Percentiles rank a stretch among this genome's conserved stretches.
Conservation (phyloP, 139 green algal genomes). For the Pedinophyceae sp. region DNA sequence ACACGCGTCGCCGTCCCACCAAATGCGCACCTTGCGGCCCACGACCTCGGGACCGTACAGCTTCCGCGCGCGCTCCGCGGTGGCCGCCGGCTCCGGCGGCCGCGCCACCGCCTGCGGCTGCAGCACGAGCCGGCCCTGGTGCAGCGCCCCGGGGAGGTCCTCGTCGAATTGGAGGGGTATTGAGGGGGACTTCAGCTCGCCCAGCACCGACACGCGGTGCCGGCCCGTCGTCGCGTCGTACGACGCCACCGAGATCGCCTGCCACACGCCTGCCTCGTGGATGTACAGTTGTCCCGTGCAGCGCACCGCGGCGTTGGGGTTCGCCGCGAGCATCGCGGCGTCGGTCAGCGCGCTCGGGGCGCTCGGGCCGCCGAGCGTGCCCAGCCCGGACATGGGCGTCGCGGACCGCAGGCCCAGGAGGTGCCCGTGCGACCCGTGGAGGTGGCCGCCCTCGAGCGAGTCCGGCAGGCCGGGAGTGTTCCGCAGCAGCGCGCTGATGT, state of each 20-base stretch:
- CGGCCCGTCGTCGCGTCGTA: constrained; percentile 16
- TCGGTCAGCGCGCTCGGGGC: too few species aligned
- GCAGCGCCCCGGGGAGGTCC: constrained; percentile 26
- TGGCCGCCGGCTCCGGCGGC: not conserved
- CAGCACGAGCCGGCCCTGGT: constrained; percentile 23
- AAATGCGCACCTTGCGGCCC: constrained; percentile 19
- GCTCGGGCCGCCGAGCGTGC: not conserved
- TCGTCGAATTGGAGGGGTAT: constrained; percentile 15
- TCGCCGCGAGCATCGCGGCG: too few species aligned
- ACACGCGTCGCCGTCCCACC: constrained; percentile 9
- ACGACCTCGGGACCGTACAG: too few species aligned
- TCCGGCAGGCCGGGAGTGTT: too few species aligned
- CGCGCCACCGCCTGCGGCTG: constrained; percentile 11
- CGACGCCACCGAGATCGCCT: too few species aligned
- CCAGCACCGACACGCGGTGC: constrained; percentile 43
- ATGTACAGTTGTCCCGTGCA: too few species aligned
- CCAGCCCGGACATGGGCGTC: constrained; percentile 16
- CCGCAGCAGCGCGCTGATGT: too few species aligned
- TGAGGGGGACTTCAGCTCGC: constrained; percentile 28
- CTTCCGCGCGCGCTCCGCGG: constrained; percentile 1
- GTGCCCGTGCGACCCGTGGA: too few species aligned
- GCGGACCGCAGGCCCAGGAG: too few species aligned
- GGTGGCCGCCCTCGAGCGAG: too few species aligned
- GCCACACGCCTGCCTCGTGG: too few species aligned
- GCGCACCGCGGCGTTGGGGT: too few species aligned